Base-by-base conservation (phyloP, 495 filamentous ascomycete species). In the Acidiella bohemica region DNA sequence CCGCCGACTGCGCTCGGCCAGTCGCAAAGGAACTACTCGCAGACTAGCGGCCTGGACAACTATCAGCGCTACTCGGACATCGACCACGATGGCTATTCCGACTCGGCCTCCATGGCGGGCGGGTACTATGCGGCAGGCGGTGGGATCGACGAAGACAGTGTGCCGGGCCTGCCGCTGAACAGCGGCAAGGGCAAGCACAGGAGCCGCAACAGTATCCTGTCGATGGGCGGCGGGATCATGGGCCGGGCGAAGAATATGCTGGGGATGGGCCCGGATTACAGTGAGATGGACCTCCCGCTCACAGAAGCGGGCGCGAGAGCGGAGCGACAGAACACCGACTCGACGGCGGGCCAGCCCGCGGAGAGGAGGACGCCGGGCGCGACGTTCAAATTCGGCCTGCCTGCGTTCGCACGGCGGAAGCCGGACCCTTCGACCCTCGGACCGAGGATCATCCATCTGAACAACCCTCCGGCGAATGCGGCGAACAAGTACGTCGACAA, bases 251-350 rank as follows among this genome's bases (percentile, higher is more conserved):
- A 92, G 62, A 80, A 78, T 60, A 85, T 81, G 74, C 65, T 96
- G 38, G 90, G 90, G 33, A 92, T 93, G 83, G 77, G 72, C 9
- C 76, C 82, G 37, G 78, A 90, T 32, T 95, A 96, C 61, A 92
- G 85, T 36, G 92, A 95, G 57, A 96, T 99, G 92, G 87, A 99
- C 53, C 68, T 96, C 26, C 92, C 92, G 11, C 64, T 99, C 53
- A 96, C 85, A 14, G 86, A 95, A 50, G 60, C 79, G 14, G 71
- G 81, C 29, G 68, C 67, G 25, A 61, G 67, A 44, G 60, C 65
- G 38, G 58, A 59, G 22, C 59, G 64, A 50, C 6, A 61, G 59
- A 29, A 62, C 56, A 45, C 14, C 27, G 58, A 56, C 23, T 50
- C 23, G 66, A 59, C 73, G 32, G 72, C 76, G 44, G 26, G 11